Evolutionary conservation across 306 rosid genomes (phyloP).

Genomic region (Cicer cuneatum): DNA sequence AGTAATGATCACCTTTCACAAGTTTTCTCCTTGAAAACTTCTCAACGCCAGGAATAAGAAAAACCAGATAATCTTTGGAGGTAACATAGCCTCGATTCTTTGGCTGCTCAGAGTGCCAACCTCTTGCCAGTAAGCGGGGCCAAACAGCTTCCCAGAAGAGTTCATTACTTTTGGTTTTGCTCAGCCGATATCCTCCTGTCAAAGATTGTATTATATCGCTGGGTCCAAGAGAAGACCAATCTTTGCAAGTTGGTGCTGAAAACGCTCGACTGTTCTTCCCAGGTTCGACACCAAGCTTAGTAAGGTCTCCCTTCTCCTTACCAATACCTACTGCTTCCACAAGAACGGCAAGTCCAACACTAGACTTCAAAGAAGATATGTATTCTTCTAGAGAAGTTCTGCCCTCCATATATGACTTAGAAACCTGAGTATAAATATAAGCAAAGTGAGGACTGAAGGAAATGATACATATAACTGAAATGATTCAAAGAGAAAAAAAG

Average conservation of each 20-base stretch:
- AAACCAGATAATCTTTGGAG: slow-evolving; percentile 60
- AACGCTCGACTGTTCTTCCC: slow-evolving; percentile 50
- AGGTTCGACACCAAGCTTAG: slow-evolving; percentile 59
- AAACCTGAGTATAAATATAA: no score
- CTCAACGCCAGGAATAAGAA: slow-evolving; percentile 74
- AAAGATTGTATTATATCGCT: slow-evolving; percentile 63
- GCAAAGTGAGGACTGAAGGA: no score
- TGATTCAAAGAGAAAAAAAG: no score
- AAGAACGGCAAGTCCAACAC: slow-evolving; percentile 62
- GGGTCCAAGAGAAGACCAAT: slow-evolving; percentile 68
- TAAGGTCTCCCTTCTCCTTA: slow-evolving; percentile 76
- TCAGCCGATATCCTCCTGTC: slow-evolving; percentile 70
- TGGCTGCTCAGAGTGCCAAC: slow-evolving; percentile 85
- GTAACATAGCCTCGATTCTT: slow-evolving; percentile 60
- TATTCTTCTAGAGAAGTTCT: slow-evolving; percentile 56
- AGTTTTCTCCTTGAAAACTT: slow-evolving; percentile 74
- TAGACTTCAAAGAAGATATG: slow-evolving; percentile 64
- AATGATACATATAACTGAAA: no score
- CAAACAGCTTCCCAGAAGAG: slow-evolving; percentile 94
- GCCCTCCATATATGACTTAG: no score
- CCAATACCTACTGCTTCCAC: slow-evolving; percentile 80
- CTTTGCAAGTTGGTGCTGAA: slow-evolving; percentile 55
- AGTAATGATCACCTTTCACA: slow-evolving; percentile 78
- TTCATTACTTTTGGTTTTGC: slow-evolving; percentile 73
- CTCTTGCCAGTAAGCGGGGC: slow-evolving; percentile 87